Evolutionary conservation across 176 grass and related monocot genomes (phyloP), one percentile per base, ranked within the genome.

Genomic region (Panicum miliaceum): DNA sequence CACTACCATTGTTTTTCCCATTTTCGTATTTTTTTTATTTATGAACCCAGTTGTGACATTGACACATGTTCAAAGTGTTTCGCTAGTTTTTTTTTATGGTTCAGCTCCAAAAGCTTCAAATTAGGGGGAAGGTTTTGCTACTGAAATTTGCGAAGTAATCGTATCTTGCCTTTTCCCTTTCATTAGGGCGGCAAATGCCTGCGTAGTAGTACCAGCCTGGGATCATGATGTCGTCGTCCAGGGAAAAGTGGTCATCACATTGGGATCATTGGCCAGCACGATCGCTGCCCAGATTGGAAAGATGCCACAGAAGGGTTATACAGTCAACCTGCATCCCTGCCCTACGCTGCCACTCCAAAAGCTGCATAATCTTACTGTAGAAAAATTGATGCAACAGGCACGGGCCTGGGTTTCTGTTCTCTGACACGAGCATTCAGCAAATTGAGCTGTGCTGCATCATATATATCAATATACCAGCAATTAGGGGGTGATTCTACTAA

Each of bases 311-410:
- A 14, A 20, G 29, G 29, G 29, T 32, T 32, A 32, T 32, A 32
- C 29, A 27, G 48, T 19, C 46, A 1, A 8, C n/a, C 37, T 19
- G 34, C n/a, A 56, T 48, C 29, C 67, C 20, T 23, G 68, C 42
- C 22, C 23, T 45, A 43, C 25, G 68, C 22, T 70, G 22, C 12
- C 48, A 38, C 35, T 40, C 8, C 26, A 8, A 29, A 82, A 72
- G 38, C 59, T 32, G 52, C 23, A 82, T 60, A 53, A 60, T 2
- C 51, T 52, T 19, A 53, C 40, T 61, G 68, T 82, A 11, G 80
- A 26, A 13, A 57, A 82, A 61, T 61, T 35, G 53, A 72, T 53
- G 25, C 53, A 40, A 82, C 67, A 42, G 9, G 12, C 26, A 64
- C 42, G 43, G 16, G 59, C 14, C 34, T 37, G 2, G 35, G 36